Conservation (phyloP, 202 grass and related monocot genomes). For the Digitaria exilis region DNA sequence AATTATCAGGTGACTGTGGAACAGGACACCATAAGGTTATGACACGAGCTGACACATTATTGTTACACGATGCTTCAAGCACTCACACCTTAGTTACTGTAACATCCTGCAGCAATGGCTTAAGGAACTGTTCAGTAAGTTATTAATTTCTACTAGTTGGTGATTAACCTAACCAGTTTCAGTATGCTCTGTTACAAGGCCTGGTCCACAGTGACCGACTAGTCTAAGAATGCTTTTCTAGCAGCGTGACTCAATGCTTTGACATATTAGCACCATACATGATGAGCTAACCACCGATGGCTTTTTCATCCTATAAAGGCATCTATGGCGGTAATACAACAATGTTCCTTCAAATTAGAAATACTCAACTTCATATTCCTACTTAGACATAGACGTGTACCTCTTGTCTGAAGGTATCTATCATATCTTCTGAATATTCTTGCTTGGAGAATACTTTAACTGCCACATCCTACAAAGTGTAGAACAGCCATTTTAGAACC, state of each 20-base stretch:
- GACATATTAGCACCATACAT: too few relatives aligned
- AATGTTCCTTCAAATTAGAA: background rate
- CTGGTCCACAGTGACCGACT: background rate
- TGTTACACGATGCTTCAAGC: background rate
- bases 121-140: background rate
- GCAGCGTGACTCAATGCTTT: background rate
- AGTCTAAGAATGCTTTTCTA: background rate
- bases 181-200: background rate
- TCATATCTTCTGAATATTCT: conserved; percentile 83
- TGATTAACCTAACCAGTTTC: background rate
- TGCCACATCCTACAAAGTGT: conserved; percentile 74
- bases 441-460: conserved; percentile 85
- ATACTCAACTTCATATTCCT: background rate
- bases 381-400: conserved; percentile 44
- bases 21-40: background rate
- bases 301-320: background rate
- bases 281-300: background rate
- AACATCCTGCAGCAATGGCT: background rate
- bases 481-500: conserved; percentile 16
- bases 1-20: background rate
- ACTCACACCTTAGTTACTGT: background rate
- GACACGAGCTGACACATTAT: background rate
- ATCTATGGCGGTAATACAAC: background rate
- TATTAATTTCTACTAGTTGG: background rate
- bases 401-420: conserved; percentile 91